Evolutionary conservation across 1,284 basidiomycete genomes (phyloP).

Genomic region (Ceraceosorus bombacis): DNA sequence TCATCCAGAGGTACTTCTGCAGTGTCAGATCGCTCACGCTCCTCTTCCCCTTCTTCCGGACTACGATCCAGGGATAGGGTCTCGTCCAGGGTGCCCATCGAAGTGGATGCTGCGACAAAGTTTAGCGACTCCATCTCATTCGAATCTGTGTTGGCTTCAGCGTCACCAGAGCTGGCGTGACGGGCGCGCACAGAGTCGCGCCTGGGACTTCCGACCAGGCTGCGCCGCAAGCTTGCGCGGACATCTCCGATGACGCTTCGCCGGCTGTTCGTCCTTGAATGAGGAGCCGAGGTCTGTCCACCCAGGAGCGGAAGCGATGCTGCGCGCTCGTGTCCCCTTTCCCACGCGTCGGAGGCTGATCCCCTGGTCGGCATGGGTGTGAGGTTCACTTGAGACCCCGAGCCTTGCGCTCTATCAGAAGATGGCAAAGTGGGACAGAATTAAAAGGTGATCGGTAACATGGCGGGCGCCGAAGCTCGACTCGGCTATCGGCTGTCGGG

Average conservation of each 20-base stretch:
- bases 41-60: too few species aligned
- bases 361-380: too few species aligned
- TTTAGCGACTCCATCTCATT: background rate
- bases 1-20: too few species aligned
- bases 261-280: background rate
- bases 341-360: too few species aligned
- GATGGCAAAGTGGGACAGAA: background rate
- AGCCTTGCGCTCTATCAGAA: background rate
- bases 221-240: background rate
- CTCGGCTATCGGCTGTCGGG: background rate
- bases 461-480: background rate
- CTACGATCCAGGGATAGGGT: too few species aligned
- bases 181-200: too few species aligned
- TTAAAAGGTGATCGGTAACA: background rate
- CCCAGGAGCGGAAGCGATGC: too few species aligned
- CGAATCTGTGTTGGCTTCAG: background rate
- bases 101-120: background rate
- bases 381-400: too few species aligned
- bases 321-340: too few species aligned
- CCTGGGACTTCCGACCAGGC: background rate
- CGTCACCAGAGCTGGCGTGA: background rate
- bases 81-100: too few species aligned
- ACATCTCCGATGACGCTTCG: background rate
- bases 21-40: too few species aligned
- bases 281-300: too few species aligned